A percentile compares a stretch with the other conserved stretches of the same genome.
Conservation (phyloP, 805 yeast species). For the Metschnikowia lachancei region DNA sequence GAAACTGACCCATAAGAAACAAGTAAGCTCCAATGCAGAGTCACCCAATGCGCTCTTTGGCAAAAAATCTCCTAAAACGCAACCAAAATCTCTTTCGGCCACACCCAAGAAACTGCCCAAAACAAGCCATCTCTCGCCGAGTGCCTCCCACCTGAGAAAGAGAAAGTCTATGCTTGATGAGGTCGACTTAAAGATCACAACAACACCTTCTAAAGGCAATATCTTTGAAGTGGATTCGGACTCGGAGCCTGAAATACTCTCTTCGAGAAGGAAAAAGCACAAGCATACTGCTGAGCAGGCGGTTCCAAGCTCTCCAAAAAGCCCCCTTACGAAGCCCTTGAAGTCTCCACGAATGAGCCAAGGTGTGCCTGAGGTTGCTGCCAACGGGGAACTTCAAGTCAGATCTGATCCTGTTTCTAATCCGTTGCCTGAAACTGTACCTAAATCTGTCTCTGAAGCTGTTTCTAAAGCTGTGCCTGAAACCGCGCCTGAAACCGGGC, state of each 20-base stretch:
- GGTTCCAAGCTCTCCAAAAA: slow-evolving; percentile 1
- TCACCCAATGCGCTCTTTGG: too few species aligned
- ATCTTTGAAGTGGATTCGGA: slow-evolving; percentile 19
- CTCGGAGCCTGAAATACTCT: slow-evolving; percentile 17
- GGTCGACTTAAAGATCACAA: slow-evolving; percentile 9
- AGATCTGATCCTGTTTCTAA: background rate
- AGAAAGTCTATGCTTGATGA: slow-evolving; percentile 16
- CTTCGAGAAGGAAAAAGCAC: slow-evolving; percentile 14
- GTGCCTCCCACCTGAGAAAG: slow-evolving; percentile 8
- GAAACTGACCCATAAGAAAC: too few species aligned
- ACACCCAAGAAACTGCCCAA: background rate
- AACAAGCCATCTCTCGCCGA: background rate
- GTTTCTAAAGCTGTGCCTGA: background rate
- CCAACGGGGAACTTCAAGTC: background rate
- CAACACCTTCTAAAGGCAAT: slow-evolving; percentile 18
- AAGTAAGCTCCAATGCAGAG: too few species aligned
- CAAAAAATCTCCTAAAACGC: too few species aligned
- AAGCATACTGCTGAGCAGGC: slow-evolving; percentile 1
- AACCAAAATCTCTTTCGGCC: background rate
- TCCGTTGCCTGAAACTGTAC: too few species aligned
- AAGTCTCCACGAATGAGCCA: background rate
- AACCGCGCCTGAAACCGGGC: too few species aligned
- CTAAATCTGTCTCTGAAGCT: background rate
- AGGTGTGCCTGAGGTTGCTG: too few species aligned
- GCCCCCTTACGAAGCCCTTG: background rate